Evolutionary conservation across 2,329 filamentous ascomycete genomes (phyloP).

Genomic region (Aspergillus persii): DNA sequence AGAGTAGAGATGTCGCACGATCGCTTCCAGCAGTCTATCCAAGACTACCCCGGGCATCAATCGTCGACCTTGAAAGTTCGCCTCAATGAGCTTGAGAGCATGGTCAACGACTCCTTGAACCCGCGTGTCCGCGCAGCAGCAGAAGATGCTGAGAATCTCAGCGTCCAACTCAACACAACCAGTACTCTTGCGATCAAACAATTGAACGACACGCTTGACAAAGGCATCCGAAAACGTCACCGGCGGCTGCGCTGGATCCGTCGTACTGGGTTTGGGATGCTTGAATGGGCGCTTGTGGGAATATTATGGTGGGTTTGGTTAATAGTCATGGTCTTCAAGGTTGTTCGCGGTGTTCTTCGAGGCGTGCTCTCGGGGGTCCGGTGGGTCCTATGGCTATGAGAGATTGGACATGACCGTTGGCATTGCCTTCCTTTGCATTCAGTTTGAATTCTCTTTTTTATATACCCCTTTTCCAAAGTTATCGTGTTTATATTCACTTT

Average conservation of each 20-base stretch:
- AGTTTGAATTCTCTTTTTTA: not conserved
- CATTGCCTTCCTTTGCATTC: not conserved
- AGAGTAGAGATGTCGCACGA: slow-evolving; percentile 47
- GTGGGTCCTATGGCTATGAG: slow-evolving; percentile 79
- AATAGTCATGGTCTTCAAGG: slow-evolving; percentile 72
- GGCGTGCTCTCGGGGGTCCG: slow-evolving; percentile 60
- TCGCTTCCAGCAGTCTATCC: slow-evolving; percentile 45
- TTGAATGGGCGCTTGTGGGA: slow-evolving; percentile 85
- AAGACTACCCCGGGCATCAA: slow-evolving; percentile 46
- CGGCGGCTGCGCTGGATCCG: slow-evolving; percentile 73
- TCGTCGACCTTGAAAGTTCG: slow-evolving; percentile 45
- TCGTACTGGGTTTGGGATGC: slow-evolving; percentile 71
- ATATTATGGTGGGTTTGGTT: slow-evolving; percentile 96
- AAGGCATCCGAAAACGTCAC: slow-evolving; percentile 68
- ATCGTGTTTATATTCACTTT: not conserved
- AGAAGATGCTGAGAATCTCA: slow-evolving; percentile 77
- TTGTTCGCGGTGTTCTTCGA: slow-evolving; percentile 62
- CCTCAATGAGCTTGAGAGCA: slow-evolving; percentile 44
- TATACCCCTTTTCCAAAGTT: not conserved
- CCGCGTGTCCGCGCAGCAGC: slow-evolving; percentile 64
- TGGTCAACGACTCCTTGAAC: slow-evolving; percentile 51
- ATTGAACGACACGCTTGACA: slow-evolving; percentile 71
- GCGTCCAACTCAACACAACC: slow-evolving; percentile 70
- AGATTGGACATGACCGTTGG: not conserved
- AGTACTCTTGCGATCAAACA: slow-evolving; percentile 78